Percentiles rank a stretch among this genome's conserved stretches.
Evolutionary conservation across 148 eudicot genomes (phyloP).

Genomic region (Amaranthus cruentus): DNA sequence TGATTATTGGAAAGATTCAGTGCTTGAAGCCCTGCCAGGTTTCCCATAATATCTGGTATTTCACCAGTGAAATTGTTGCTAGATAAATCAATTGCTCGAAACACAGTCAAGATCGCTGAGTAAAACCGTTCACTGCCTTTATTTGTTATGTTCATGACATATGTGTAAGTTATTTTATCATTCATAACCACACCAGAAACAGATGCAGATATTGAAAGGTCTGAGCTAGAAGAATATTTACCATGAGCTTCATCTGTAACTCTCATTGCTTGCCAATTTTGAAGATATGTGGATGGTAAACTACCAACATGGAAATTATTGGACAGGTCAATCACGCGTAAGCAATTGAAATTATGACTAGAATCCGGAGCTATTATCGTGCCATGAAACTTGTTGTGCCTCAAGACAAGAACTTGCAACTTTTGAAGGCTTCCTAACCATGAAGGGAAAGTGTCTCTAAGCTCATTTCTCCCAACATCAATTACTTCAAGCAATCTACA

Average conservation of each 20-base stretch:
- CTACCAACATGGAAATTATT: conserved; percentile 27
- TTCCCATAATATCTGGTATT: conserved; percentile 26
- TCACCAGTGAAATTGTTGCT: conserved; percentile 35
- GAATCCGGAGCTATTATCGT: neutral
- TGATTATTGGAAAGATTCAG: conserved; percentile 38
- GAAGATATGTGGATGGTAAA: conserved; percentile 24
- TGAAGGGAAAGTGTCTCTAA: conserved; percentile 35
- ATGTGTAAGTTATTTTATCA: neutral
- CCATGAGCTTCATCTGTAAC: neutral
- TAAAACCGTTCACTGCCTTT: conserved; percentile 11
- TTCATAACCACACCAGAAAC: too few species aligned
- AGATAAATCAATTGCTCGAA: conserved; percentile 39
- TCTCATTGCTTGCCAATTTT: conserved; percentile 31
- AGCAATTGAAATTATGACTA: conserved; percentile 5
- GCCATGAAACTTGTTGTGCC: conserved; percentile 35
- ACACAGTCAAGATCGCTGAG: neutral
- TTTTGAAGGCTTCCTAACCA: conserved; percentile 32
- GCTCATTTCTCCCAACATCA: conserved; percentile 27
- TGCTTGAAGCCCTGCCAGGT: conserved; percentile 21
- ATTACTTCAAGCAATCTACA: conserved; percentile 27
- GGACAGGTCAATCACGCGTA: conserved; percentile 42
- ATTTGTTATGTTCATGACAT: conserved; percentile 18
- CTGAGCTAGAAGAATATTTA: neutral
- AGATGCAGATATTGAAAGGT: too few species aligned
- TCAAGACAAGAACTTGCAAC: conserved; percentile 15